A percentile compares a stretch with the other conserved stretches of the same genome.
Conservation (phyloP, 2,329 filamentous ascomycete species). For the Penicillium sp. region DNA sequence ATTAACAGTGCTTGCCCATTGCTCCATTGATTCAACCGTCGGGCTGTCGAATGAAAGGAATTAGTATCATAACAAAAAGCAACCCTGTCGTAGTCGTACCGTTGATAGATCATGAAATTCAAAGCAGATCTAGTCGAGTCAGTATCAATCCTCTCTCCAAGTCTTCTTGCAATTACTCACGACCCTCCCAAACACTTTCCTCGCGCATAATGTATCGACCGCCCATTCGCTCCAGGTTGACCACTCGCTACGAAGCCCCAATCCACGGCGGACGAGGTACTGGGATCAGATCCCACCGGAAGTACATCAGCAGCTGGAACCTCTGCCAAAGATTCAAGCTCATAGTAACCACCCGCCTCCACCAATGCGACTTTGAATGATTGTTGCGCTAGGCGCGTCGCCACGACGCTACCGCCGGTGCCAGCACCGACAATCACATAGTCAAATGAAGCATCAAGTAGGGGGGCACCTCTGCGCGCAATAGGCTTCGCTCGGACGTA, state of each 20-base stretch:
- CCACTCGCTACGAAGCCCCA: constrained; percentile 27
- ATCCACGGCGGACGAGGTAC: constrained; percentile 14
- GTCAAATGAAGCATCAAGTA: constrained; percentile 19
- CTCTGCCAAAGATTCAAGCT: constrained; percentile 19
- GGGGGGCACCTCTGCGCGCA: background rate
- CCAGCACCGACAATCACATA: constrained; percentile 30
- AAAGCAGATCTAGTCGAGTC: constrained; percentile 22
- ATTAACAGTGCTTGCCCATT: constrained; percentile 29
- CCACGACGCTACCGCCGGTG: constrained; percentile 26
- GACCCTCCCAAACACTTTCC: constrained; percentile 32
- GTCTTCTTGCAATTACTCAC: constrained; percentile 2
- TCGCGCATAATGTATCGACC: constrained; percentile 26
- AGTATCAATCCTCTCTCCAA: background rate
- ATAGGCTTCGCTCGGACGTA: background rate
- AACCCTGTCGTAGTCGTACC: constrained; percentile 5
- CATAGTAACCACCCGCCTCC: constrained; percentile 32
- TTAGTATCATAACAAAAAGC: background rate
- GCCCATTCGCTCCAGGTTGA: constrained; percentile 24
- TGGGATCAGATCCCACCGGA: constrained; percentile 24
- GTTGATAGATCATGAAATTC: constrained; percentile 34
- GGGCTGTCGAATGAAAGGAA: constrained; percentile 7
- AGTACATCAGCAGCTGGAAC: constrained; percentile 22
- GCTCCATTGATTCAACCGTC: constrained; percentile 22
- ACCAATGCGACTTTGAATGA: constrained; percentile 27
- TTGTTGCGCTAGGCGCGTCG: constrained; percentile 26